Conservation (phyloP, 768 basidiomycete genomes). For the Trametes cinnabarina region DNA sequence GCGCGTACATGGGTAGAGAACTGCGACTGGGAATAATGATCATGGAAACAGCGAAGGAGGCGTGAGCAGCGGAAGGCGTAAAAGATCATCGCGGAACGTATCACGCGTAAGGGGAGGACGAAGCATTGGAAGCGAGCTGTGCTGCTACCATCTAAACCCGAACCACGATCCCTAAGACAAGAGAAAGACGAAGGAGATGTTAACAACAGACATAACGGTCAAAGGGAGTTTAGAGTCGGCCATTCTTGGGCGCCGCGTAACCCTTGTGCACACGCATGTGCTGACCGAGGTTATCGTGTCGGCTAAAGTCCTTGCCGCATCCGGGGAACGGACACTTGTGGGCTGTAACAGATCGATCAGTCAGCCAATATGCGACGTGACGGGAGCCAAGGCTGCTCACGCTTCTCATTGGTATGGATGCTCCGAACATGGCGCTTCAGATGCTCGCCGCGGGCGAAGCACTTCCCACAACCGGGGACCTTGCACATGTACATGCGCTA, state of each 20-base stretch:
- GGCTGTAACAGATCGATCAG: conserved; percentile 43
- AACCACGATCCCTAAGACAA: not conserved
- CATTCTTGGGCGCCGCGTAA: conserved; percentile 17
- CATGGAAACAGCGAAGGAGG: conserved; percentile 13
- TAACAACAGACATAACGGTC: not conserved
- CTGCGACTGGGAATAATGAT: conserved; percentile 25
- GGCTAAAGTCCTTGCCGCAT: conserved; percentile 81
- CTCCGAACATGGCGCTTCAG: conserved; percentile 85
- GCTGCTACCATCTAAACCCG: conserved; percentile 7
- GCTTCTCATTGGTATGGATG: conserved; percentile 91
- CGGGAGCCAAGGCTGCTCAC: conserved; percentile 46
- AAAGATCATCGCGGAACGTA: conserved; percentile 5
- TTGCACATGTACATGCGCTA: conserved; percentile 60
- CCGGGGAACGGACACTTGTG: conserved; percentile 77
- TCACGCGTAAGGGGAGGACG: not conserved
- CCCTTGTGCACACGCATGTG: conserved; percentile 78
- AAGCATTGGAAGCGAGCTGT: conserved; percentile 5
- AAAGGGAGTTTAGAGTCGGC: conserved; percentile 18
- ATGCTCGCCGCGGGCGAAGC: conserved; percentile 86
- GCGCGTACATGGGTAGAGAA: not conserved
- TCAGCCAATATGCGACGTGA: conserved; percentile 7
- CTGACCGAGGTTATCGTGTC: conserved; percentile 86
- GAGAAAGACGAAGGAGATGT: not conserved
- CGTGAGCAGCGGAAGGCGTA: not conserved
- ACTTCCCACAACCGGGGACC: conserved; percentile 83